Percentiles rank a stretch among this genome's conserved stretches.
phyloP scores from a whole-genome alignment of 192 early-diverging fungal species.

The Coemansia sp. region DNA sequence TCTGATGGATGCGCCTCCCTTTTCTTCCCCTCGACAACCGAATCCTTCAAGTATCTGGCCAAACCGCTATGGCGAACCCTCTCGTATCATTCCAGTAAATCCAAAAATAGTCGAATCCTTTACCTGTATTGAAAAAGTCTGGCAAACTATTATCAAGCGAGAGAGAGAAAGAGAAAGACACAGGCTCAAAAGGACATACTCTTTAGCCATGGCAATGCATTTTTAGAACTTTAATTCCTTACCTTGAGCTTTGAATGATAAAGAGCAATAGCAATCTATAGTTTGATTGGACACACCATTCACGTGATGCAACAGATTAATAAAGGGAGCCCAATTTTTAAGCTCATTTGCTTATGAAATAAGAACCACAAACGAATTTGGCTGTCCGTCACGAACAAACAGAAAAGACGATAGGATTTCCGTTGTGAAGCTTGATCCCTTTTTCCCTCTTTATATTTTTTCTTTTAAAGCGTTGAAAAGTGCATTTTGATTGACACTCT shows the following conservation, averaged over 20 bases:
- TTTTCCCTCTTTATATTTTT: neutral
- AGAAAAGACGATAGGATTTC: too few species aligned
- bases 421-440: too few species aligned
- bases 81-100: neutral
- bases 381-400: too few species aligned
- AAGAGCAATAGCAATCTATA: too few species aligned
- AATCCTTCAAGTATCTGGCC: neutral
- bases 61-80: neutral
- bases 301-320: too few species aligned
- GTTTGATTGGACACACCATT: too few species aligned
- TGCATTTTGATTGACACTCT: neutral
- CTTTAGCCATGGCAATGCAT: neutral
- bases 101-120: conserved; percentile 5
- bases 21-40: neutral
- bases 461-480: neutral
- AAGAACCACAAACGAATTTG: too few species aligned
- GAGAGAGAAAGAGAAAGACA: conserved; percentile 6
- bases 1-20: conserved; percentile 6
- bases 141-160: conserved; percentile 15
- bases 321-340: too few species aligned
- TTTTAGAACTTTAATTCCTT: neutral
- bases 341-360: too few species aligned
- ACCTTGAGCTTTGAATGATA: too few species aligned
- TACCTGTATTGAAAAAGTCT: conserved; percentile 13
- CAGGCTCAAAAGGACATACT: neutral